Evolutionary conservation across 2,329 filamentous ascomycete genomes (phyloP).

Genomic region (Sporothrix variecibatus): DNA sequence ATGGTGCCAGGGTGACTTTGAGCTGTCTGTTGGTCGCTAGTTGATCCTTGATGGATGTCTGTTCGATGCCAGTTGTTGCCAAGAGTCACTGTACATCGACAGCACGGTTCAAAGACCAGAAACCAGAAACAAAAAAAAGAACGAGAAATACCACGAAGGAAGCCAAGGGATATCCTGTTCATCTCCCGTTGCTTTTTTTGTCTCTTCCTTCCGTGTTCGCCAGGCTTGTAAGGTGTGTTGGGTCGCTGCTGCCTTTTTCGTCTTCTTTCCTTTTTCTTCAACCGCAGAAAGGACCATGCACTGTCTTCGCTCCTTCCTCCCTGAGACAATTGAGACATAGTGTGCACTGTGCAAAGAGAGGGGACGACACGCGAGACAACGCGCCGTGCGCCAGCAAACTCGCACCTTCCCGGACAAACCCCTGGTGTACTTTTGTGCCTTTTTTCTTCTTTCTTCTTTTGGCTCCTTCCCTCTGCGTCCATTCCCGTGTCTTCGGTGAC

Average conservation of each 20-base stretch:
- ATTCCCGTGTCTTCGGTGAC: neutral
- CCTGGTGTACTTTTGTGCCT: neutral
- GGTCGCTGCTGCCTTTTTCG: neutral
- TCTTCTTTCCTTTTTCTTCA: neutral
- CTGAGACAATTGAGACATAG: neutral
- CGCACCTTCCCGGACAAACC: neutral
- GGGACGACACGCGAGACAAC: neutral
- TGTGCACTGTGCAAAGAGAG: neutral
- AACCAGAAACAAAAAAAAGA: neutral
- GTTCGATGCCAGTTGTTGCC: neutral
- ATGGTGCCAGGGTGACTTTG: neutral
- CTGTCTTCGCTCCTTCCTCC: neutral
- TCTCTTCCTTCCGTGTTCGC: neutral
- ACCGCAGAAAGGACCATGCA: neutral
- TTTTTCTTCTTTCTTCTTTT: neutral
- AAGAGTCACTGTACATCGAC: neutral
- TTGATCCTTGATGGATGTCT: neutral
- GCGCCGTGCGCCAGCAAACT: neutral
- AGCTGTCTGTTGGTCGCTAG: constrained; percentile 1
- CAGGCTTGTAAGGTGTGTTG: too few relatives aligned
- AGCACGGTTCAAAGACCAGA: neutral
- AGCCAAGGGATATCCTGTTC: constrained; percentile 3
- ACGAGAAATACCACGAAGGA: neutral
- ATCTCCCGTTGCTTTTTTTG: neutral
- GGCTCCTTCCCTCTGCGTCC: neutral